Percentiles rank a stretch among this genome's conserved stretches.
Conservation (phyloP, 192 early-diverging fungal genomes). For the Rhizophagus clarus region DNA sequence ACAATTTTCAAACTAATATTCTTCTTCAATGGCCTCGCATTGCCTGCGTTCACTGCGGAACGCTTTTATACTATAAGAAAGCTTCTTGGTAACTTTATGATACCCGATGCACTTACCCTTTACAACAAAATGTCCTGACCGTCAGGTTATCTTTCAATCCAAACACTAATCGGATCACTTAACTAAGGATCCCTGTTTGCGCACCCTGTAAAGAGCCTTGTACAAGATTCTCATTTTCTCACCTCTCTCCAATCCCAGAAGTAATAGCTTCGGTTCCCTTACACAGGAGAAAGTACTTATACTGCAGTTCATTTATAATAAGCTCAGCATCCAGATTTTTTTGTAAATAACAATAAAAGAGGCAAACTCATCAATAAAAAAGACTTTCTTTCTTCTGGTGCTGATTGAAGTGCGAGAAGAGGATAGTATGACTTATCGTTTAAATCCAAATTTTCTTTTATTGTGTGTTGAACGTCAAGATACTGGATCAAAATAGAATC, state of each 20-base stretch:
- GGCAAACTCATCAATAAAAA: slow-evolving; percentile 2
- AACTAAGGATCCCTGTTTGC: neutral
- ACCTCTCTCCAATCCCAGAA: neutral
- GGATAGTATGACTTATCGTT: too few relatives aligned
- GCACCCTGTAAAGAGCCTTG: neutral
- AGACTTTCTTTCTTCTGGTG: neutral
- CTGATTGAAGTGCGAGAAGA: neutral
- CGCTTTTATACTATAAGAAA: neutral
- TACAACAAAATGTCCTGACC: neutral
- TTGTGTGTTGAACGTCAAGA: too few relatives aligned
- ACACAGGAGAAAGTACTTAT: too few relatives aligned
- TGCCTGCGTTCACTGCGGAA: too few relatives aligned
- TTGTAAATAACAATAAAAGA: neutral
- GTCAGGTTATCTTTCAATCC: neutral
- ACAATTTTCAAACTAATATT: neutral
- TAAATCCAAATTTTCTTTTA: too few relatives aligned
- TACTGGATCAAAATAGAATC: slow-evolving; percentile 2
- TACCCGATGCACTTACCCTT: neutral
- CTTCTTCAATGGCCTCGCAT: neutral
- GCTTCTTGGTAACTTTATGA: neutral
- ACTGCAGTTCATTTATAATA: too few relatives aligned
- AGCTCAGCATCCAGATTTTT: neutral
- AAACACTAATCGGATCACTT: neutral
- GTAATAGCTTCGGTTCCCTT: neutral
- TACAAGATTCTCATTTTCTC: neutral